Evolutionary conservation across 2,329 filamentous ascomycete species (phyloP).

Genomic region (Helotiales sp.): DNA sequence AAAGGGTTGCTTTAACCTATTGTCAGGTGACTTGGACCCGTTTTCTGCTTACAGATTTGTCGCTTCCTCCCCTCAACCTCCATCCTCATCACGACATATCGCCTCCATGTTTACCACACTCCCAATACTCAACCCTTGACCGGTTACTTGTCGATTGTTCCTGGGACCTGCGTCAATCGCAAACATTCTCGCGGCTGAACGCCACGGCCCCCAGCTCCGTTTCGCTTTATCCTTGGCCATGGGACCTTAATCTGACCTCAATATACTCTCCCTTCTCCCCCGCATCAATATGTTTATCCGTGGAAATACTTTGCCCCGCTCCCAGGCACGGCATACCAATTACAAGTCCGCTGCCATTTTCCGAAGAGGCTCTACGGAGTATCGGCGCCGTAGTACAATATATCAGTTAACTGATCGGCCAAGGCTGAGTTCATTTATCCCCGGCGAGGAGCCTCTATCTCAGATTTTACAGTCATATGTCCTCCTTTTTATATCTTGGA

Average conservation of each 20-base stretch:
- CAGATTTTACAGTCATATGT: background rate
- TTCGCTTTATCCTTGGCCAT: background rate
- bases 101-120: background rate
- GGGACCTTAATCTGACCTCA: background rate
- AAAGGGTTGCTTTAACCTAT: too few species aligned
- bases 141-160: background rate
- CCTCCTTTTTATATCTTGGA: background rate
- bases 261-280: background rate
- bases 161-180: background rate
- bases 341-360: background rate
- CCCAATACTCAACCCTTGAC: too few species aligned
- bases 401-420: background rate
- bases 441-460: background rate
- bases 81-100: background rate
- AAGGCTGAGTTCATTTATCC: background rate
- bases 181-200: background rate
- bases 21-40: too few species aligned
- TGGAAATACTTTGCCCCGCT: background rate
- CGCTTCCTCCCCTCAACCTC: too few species aligned
- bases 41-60: too few species aligned
- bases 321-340: background rate
- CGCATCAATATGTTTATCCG: constrained; percentile 1
- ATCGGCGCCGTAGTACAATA: background rate
- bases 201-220: background rate
- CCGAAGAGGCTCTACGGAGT: background rate